Conservation (phyloP, 441 rosid species). For the Capsella rubella region DNA sequence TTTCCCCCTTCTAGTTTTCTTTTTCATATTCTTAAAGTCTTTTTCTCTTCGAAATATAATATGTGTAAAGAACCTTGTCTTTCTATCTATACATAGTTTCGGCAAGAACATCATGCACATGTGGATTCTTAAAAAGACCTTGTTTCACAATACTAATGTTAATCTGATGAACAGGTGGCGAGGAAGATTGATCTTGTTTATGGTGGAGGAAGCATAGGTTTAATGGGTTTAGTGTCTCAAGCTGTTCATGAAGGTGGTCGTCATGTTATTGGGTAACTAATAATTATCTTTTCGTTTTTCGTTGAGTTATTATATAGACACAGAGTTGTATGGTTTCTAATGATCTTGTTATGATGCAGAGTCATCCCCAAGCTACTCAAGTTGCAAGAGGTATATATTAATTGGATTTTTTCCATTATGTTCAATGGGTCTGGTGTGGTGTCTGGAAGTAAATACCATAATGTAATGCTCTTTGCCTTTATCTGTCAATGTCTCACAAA, state of each 20-base stretch:
- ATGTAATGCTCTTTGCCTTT: constrained; percentile 21
- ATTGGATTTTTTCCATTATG: neutral
- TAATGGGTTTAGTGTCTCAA: constrained; percentile 94
- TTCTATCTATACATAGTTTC: neutral
- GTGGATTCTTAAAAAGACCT: neutral
- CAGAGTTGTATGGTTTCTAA: neutral
- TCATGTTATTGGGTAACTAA: constrained; percentile 91
- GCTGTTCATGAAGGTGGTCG: constrained; percentile 97
- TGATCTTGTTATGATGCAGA: constrained; percentile 11
- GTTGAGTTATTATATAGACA: neutral
- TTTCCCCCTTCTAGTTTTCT: neutral
- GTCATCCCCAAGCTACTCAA: constrained; percentile 42
- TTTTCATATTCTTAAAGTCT: no score
- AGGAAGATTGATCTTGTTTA: constrained; percentile 95
- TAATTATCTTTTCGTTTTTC: neutral
- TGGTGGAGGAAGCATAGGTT: constrained; percentile 98
- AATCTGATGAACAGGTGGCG: constrained; percentile 56
- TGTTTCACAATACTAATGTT: neutral
- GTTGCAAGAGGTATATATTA: constrained; percentile 31
- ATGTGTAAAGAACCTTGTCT: neutral
- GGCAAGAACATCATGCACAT: constrained; percentile 1
- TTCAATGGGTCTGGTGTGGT: neutral
- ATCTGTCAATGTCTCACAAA: neutral
- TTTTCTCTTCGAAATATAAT: no score
- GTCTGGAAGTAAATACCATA: neutral